Evolutionary conservation across 352 stramenopile species (phyloP).

Genomic region (Albugo candida): DNA sequence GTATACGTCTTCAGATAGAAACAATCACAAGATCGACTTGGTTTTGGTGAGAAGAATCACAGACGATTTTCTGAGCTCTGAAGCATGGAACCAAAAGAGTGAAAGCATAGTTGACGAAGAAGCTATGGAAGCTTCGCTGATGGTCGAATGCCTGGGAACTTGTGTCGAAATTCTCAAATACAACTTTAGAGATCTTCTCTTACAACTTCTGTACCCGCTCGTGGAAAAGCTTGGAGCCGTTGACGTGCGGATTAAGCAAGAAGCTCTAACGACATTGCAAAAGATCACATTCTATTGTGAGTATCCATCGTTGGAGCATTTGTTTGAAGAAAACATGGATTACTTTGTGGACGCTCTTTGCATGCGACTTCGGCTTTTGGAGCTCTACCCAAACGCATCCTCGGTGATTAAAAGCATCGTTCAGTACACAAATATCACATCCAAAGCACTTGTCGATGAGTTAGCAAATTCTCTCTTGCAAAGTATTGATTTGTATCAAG

Average conservation of each 20-base stretch:
- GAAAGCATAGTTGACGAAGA: slow-evolving; percentile 1
- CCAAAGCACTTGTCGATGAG: slow-evolving; percentile 59
- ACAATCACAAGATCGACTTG: slow-evolving; percentile 7
- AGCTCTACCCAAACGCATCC: slow-evolving; percentile 43
- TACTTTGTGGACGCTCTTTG: slow-evolving; percentile 74
- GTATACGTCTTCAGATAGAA: slow-evolving; percentile 3
- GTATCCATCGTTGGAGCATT: slow-evolving; percentile 28
- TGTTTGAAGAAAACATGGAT: slow-evolving; percentile 72
- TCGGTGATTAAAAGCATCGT: slow-evolving; percentile 60
- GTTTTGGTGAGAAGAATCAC: slow-evolving; percentile 51
- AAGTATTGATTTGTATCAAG: slow-evolving; percentile 58
- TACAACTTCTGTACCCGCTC: slow-evolving; percentile 57
- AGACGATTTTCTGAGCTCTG: slow-evolving; percentile 41
- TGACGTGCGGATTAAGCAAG: slow-evolving; percentile 36
- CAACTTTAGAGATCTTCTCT: slow-evolving; percentile 37
- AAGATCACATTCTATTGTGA: slow-evolving; percentile 42
- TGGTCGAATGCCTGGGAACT: slow-evolving; percentile 56
- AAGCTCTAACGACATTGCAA: slow-evolving; percentile 39
- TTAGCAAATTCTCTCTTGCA: slow-evolving; percentile 42
- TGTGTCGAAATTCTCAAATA: slow-evolving; percentile 39
- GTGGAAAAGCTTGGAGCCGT: slow-evolving; percentile 64
- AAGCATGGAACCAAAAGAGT: slow-evolving; percentile 18
- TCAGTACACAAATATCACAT: slow-evolving; percentile 32
- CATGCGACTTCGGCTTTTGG: slow-evolving; percentile 41
- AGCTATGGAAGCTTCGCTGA: slow-evolving; percentile 10